Conservation (phyloP, 2,329 filamentous ascomycete genomes). For the Sporothrix inflata region DNA sequence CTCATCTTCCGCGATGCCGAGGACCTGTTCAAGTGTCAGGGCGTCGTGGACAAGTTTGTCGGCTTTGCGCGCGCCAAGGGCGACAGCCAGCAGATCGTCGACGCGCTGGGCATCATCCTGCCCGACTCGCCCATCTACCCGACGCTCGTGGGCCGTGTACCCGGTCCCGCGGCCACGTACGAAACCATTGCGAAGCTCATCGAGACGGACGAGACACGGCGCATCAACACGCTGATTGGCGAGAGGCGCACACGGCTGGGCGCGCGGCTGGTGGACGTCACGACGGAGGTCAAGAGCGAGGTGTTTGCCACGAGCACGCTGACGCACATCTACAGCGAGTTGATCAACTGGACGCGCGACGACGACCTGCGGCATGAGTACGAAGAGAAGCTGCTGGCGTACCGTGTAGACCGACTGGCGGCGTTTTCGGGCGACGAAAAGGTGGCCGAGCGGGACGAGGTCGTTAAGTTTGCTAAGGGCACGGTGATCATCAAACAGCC, state of each 20-base stretch:
- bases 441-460: constrained; percentile 67
- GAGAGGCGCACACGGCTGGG: constrained; percentile 87
- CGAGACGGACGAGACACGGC: constrained; percentile 84
- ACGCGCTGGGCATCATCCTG: constrained; percentile 74
- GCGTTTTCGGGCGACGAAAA: constrained; percentile 71
- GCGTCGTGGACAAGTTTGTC: constrained; percentile 78
- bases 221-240: constrained; percentile 86
- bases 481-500: constrained; percentile 97
- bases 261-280: constrained; percentile 81
- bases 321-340: constrained; percentile 76
- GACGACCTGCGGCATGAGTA: constrained; percentile 82
- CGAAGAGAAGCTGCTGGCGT: constrained; percentile 85
- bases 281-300: constrained; percentile 82
- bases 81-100: constrained; percentile 71
- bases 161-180: constrained; percentile 79
- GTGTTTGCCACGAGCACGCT: constrained; percentile 75
- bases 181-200: constrained; percentile 79
- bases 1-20: constrained; percentile 71
- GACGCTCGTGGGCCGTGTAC: constrained; percentile 80
- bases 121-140: constrained; percentile 81
- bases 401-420: constrained; percentile 77
- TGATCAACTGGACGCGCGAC: constrained; percentile 89
- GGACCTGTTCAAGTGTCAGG: constrained; percentile 65
- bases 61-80: constrained; percentile 74
- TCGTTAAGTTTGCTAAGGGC: constrained; percentile 77